These are phyloP conservation scores for Diplodia mutila DNA, from an alignment of 2,329 filamentous ascomycete species.

Conservation along the genomic window DNA sequence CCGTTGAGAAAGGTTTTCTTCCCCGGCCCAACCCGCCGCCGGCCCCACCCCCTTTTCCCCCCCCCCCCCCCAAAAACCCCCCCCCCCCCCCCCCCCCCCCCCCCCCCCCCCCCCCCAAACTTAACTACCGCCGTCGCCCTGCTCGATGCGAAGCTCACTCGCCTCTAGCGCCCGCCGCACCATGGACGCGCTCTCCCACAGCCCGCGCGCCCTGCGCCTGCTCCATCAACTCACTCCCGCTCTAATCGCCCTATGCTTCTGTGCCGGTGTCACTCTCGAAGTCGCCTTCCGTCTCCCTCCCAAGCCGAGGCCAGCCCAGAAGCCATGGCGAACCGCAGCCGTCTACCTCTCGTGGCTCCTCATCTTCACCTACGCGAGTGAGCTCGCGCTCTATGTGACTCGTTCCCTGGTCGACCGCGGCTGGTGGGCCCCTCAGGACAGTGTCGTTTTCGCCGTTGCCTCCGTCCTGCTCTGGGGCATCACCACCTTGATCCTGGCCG, in stretches of 20 bases:
- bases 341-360: conserved; percentile 9
- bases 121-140: background rate
- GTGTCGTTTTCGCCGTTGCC: conserved; percentile 40
- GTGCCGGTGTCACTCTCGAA: conserved; percentile 11
- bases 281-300: conserved; percentile 21
- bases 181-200: conserved; percentile 20
- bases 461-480: conserved; percentile 41
- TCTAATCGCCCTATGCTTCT: conserved; percentile 11
- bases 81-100: no score
- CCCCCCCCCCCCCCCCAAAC: background rate
- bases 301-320: background rate
- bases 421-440: conserved; percentile 39
- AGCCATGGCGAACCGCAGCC: background rate
- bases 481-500: conserved; percentile 34
- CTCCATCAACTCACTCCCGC: conserved; percentile 18
- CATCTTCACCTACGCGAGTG: conserved; percentile 25
- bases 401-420: conserved; percentile 35
- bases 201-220: conserved; percentile 15
- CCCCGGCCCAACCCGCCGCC: no score
- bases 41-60: no score
- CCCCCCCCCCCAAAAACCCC: no score
- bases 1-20: no score
- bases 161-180: background rate
- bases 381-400: conserved; percentile 34
- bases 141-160: conserved; percentile 13